These are phyloP conservation scores for Yarrowia yakushimensis DNA, from an alignment of 805 yeast species.

Conservation along the genomic window DNA sequence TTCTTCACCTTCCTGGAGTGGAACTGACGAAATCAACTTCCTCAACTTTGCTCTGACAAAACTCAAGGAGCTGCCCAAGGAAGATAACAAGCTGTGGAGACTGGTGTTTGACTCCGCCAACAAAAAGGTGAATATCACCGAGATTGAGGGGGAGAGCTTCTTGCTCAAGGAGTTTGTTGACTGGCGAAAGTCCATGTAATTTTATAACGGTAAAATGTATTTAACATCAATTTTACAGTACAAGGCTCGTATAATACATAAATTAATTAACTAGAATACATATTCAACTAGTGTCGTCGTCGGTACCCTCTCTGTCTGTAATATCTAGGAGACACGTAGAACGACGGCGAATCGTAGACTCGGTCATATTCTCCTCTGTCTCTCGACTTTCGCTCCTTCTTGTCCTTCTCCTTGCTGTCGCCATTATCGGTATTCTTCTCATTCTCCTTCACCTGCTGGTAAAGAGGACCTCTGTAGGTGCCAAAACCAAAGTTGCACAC, in stretches of 20 bases:
- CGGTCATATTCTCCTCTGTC: neutral
- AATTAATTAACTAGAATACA: slow-evolving; percentile 11
- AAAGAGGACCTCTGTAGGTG: slow-evolving; percentile 11
- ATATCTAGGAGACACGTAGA: slow-evolving; percentile 8
- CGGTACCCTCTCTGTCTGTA: slow-evolving; percentile 10
- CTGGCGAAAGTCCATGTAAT: slow-evolving; percentile 45
- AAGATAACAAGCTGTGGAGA: slow-evolving; percentile 39
- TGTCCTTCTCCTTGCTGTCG: neutral
- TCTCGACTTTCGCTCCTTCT: neutral
- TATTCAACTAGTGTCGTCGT: neutral
- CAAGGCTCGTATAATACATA: neutral
- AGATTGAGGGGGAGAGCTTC: slow-evolving; percentile 44
- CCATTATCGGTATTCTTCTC: neutral
- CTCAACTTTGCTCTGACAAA: slow-evolving; percentile 84
- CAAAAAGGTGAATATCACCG: neutral
- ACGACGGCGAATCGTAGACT: neutral
- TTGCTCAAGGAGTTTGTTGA: slow-evolving; percentile 49
- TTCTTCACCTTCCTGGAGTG: slow-evolving; percentile 55
- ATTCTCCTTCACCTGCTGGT: slow-evolving; percentile 23
- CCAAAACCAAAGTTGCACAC: slow-evolving; percentile 36
- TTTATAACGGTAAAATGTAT: neutral
- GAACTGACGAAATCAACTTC: slow-evolving; percentile 76
- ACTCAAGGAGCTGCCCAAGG: slow-evolving; percentile 53
- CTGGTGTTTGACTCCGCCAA: slow-evolving; percentile 3
- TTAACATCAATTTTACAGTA: neutral